phyloP scores from a whole-genome alignment of 2,329 filamentous ascomycete genomes.

The Clonostachys sp. region DNA sequence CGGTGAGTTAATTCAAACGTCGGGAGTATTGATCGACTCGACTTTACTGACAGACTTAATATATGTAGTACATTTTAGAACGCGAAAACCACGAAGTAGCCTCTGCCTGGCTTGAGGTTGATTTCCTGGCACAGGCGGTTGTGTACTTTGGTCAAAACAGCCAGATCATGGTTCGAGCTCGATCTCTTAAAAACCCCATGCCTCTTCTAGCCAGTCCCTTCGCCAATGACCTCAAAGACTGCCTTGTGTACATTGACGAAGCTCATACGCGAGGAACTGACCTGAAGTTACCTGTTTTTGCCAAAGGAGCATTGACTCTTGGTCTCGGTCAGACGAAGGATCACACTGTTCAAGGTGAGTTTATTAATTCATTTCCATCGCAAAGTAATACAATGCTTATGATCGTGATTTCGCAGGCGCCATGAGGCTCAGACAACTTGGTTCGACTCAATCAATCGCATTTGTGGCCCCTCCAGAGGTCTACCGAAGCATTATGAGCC shows the following conservation, averaged over 20 bases:
- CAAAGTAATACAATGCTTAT: too few relatives aligned
- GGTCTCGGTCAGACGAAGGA: slow-evolving; percentile 56
- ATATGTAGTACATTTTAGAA: slow-evolving; percentile 46
- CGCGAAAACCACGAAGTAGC: slow-evolving; percentile 48
- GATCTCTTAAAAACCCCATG: slow-evolving; percentile 30
- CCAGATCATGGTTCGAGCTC: slow-evolving; percentile 9
- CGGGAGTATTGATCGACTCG: too few relatives aligned
- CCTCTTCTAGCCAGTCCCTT: slow-evolving; percentile 51
- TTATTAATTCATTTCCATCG: not conserved
- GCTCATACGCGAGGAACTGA: slow-evolving; percentile 59
- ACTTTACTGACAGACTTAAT: too few relatives aligned
- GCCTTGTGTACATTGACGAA: slow-evolving; percentile 56
- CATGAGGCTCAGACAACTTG: slow-evolving; percentile 59
- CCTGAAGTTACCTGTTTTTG: slow-evolving; percentile 42
- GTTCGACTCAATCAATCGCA: slow-evolving; percentile 46
- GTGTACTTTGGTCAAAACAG: slow-evolving; percentile 44
- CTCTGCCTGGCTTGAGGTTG: slow-evolving; percentile 42
- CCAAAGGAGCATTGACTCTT: slow-evolving; percentile 49
- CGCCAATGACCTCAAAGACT: slow-evolving; percentile 41
- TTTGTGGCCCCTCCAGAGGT: slow-evolving; percentile 58
- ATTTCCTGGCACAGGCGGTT: slow-evolving; percentile 36
- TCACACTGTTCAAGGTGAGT: slow-evolving; percentile 52
- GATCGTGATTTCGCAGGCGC: slow-evolving; percentile 36
- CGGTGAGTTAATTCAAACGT: slow-evolving; percentile 12
- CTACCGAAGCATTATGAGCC: slow-evolving; percentile 54